A percentile compares a stretch with the other conserved stretches of the same genome.
Conservation (phyloP, 495 filamentous ascomycete species). For the Penicillium crystallinum region DNA sequence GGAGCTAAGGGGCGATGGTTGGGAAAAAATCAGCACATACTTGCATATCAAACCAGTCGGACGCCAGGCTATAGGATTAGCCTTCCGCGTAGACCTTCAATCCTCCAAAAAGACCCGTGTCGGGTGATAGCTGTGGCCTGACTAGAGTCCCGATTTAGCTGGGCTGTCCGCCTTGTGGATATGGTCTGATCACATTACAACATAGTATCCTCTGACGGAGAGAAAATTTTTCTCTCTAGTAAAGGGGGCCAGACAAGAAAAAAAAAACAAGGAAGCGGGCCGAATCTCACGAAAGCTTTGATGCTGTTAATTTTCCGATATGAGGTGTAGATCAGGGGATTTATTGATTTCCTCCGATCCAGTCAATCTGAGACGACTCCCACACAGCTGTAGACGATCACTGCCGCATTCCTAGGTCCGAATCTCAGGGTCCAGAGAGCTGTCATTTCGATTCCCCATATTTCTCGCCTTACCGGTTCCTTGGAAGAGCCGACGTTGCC, state of each 20-base stretch:
- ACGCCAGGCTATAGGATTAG: too few relatives aligned
- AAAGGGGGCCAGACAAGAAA: not conserved
- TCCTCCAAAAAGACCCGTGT: not conserved
- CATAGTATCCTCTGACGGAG: constrained; percentile 5
- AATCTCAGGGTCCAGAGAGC: too few relatives aligned
- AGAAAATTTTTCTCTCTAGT: not conserved
- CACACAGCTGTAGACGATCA: constrained; percentile 11
- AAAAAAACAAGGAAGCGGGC: not conserved
- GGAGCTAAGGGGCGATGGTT: not conserved
- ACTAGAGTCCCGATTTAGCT: not conserved
- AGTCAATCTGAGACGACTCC: constrained; percentile 15
- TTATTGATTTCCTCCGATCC: not conserved
- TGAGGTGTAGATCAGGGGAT: not conserved
- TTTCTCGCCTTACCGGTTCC: too few relatives aligned
- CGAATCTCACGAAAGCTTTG: not conserved
- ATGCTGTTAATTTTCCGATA: not conserved
- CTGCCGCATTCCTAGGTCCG: too few relatives aligned
- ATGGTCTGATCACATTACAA: constrained; percentile 19
- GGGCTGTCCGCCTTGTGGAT: not conserved
- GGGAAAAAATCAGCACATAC: constrained; percentile 3
- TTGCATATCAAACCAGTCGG: not conserved
- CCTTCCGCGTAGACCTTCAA: too few relatives aligned
- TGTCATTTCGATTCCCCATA: too few relatives aligned
- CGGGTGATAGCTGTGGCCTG: constrained; percentile 18
- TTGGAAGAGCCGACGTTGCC: too few relatives aligned